Conservation (phyloP, 2,329 filamentous ascomycete genomes). For the Colletotrichum navitas region DNA sequence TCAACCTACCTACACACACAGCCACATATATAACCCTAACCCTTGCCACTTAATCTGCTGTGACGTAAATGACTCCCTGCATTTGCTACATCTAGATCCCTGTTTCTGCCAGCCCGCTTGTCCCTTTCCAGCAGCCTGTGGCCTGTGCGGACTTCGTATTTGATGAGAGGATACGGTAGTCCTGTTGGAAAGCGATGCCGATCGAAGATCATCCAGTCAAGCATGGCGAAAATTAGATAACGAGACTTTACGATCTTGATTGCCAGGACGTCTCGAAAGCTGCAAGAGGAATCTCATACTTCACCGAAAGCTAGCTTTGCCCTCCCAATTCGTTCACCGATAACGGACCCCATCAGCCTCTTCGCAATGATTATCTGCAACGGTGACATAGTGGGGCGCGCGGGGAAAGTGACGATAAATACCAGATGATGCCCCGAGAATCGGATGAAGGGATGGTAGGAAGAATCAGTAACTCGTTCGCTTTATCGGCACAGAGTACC, state of each 20-base stretch:
- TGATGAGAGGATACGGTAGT: too few species aligned
- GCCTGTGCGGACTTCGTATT: too few species aligned
- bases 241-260: neutral
- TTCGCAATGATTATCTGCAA: conserved; percentile 32
- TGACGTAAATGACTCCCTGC: too few species aligned
- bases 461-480: neutral
- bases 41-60: too few species aligned
- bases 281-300: neutral
- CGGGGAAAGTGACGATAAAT: conserved; percentile 29
- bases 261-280: neutral
- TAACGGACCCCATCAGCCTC: conserved; percentile 20
- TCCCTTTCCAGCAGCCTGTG: too few species aligned
- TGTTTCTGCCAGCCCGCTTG: too few species aligned
- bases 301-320: neutral
- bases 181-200: neutral
- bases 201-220: neutral
- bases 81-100: too few species aligned
- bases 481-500: neutral
- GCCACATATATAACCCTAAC: too few species aligned
- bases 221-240: neutral
- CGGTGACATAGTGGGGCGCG: conserved; percentile 41
- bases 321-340: conserved; percentile 11
- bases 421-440: conserved; percentile 10
- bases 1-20: too few species aligned
- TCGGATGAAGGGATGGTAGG: neutral